Evolutionary conservation across 441 rosid species (phyloP), one percentile per base, ranked within the genome.

Genomic region (Gossypium davidsonii): DNA sequence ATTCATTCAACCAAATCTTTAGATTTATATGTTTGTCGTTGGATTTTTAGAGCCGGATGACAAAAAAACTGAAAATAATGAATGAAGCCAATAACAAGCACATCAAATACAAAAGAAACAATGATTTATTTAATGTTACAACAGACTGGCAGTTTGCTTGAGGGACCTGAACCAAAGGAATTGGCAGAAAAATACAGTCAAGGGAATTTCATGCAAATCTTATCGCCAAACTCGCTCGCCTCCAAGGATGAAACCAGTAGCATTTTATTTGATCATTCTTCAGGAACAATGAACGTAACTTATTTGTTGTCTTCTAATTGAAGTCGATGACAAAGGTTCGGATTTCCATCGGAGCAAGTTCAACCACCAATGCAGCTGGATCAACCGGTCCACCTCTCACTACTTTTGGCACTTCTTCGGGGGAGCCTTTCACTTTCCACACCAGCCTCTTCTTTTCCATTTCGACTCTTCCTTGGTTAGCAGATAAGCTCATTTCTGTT

Each of bases 271-370:
- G 20, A 64, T 44, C 37, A 12, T 25, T 48, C 26, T 48, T 23
- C 20, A 23, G 3, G 56, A 28, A 51, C 26, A 25, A n/a, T 15
- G 60, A 28, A 52, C 26, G 53, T 15, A 52, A 69, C 28, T 52
- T 69, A 20, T 17, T 52, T 52, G 28, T 11, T 60, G 37, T 15
- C 68, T 37, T 42, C 60, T 57, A 71, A 31, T 63, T 11, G 0
- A 84, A 73, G 49, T 55, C 72, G 0, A 82, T 67, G 1, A 84
- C 26, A 15, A 84, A 84, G 9, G 87, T 84, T 3, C 87, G 81
- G 66, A 84, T 82, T 73, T 82, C 87, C 85, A 82, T 78, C 11
- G 87, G 87, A 74, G 83, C 87, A 59, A 84, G 82, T 52, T 80
- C 82, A 60, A 84, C 85, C 37, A 76, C 74, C 57, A 82, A 68